A percentile compares a stretch with the other conserved stretches of the same genome.
Evolutionary conservation across 306 rosid genomes (phyloP).

Genomic region (Mimosa pudica): DNA sequence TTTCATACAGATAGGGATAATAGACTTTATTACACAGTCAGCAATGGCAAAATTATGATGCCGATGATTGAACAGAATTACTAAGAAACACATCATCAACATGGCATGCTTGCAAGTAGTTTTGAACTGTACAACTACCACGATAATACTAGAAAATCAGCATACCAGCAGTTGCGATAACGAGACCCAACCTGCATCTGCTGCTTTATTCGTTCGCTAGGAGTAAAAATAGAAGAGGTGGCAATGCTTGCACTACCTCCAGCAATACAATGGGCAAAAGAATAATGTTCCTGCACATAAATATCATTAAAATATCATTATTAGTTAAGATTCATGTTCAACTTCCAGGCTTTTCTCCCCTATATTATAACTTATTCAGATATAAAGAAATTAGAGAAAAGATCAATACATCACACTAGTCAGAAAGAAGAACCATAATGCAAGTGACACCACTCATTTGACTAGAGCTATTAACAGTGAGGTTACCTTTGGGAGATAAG

Average conservation of each 20-base stretch:
- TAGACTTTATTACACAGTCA: slow-evolving; percentile 20
- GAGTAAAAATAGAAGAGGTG: slow-evolving; percentile 94
- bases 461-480: slow-evolving; percentile 32
- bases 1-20: slow-evolving; percentile 11
- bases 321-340: slow-evolving; percentile 13
- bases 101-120: slow-evolving; percentile 26
- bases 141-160: slow-evolving; percentile 33
- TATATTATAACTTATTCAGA: slow-evolving; percentile 18
- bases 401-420: slow-evolving; percentile 20
- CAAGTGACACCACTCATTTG: slow-evolving; percentile 23
- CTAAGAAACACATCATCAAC: slow-evolving; percentile 22
- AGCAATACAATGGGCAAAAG: slow-evolving; percentile 79
- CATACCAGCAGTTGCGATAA: slow-evolving; percentile 91
- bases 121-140: slow-evolving; percentile 24
- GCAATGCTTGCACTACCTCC: slow-evolving; percentile 97
- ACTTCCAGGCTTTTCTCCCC: slow-evolving; percentile 26
- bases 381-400: slow-evolving; percentile 14
- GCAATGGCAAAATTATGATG: slow-evolving; percentile 1
- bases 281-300: slow-evolving; percentile 72
- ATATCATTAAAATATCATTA: slow-evolving; percentile 36
- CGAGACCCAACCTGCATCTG: slow-evolving; percentile 94
- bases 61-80: slow-evolving; percentile 31
- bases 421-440: slow-evolving; percentile 11
- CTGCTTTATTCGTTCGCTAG: slow-evolving; percentile 95
- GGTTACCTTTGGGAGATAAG: slow-evolving; percentile 72